Percentiles rank a stretch among this genome's conserved stretches.
phyloP scores from a whole-genome alignment of 73 alveolate genomes.

The Effrenium voratum region DNA sequence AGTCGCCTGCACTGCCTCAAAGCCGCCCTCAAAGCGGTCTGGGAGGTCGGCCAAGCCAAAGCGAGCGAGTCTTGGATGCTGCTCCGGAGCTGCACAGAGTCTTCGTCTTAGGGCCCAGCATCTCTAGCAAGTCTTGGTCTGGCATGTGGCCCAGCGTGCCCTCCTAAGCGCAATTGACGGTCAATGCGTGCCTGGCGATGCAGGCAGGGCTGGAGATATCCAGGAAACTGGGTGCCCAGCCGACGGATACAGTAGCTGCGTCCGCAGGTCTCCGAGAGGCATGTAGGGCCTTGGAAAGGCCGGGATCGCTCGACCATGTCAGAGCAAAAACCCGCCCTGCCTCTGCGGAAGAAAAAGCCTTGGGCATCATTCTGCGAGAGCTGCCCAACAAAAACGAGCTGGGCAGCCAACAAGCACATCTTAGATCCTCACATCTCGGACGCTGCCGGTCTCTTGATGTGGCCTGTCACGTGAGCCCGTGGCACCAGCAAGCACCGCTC shows the following conservation, averaged over 20 bases:
- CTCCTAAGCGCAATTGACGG: not conserved
- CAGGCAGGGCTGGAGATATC: not conserved
- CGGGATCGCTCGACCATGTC: no score
- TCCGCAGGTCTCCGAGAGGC: conserved; percentile 88
- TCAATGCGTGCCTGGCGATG: not conserved
- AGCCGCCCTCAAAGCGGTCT: conserved; percentile 80
- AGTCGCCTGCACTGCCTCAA: conserved; percentile 76
- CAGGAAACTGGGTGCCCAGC: not conserved
- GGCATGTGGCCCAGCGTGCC: conserved; percentile 51
- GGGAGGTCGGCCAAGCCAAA: conserved; percentile 87
- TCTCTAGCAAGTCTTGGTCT: conserved; percentile 27
- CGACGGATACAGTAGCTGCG: conserved; percentile 84
- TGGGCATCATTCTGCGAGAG: not conserved
- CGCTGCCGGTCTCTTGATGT: conserved; percentile 54
- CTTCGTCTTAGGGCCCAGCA: not conserved
- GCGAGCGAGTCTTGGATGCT: conserved; percentile 3
- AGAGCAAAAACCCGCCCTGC: not conserved
- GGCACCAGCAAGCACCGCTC: not conserved
- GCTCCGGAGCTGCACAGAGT: not conserved
- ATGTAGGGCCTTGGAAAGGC: conserved; percentile 72
- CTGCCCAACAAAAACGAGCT: not conserved
- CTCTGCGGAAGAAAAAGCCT: conserved; percentile 92
- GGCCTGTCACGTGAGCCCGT: conserved; percentile 6
- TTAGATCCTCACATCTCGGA: conserved; percentile 16
- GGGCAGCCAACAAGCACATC: not conserved